These are phyloP conservation scores for Sideroxylon spinosum DNA, from an alignment of 179 eudicot species.

Conservation along the genomic window DNA sequence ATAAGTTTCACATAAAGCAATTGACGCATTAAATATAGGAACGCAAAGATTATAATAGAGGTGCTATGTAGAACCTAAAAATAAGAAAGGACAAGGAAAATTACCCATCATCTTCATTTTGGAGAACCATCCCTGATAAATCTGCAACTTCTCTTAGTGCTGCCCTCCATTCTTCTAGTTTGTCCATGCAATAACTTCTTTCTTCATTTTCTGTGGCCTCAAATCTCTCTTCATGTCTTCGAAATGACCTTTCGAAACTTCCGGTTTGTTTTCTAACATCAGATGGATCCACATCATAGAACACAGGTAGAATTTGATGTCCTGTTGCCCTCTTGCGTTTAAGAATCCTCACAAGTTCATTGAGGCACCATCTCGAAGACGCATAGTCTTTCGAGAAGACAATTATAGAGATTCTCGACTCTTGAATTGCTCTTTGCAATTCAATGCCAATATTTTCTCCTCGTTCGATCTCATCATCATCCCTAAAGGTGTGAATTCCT, in stretches of 20 bases:
- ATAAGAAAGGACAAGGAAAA: background rate
- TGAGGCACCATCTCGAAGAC: constrained; percentile 16
- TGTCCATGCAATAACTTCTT: background rate
- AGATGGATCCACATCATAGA: constrained; percentile 10
- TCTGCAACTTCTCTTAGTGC: background rate
- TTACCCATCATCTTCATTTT: background rate
- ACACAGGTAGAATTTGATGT: constrained; percentile 9
- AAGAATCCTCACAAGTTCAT: constrained; percentile 16
- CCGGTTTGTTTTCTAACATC: background rate
- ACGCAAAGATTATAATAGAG: background rate
- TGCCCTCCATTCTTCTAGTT: constrained; percentile 1
- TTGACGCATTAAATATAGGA: background rate
- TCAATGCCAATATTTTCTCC: constrained; percentile 1
- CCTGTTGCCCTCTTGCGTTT: background rate
- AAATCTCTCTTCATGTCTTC: background rate
- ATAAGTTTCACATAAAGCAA: no score
- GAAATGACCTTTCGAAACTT: background rate
- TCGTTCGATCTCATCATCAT: background rate
- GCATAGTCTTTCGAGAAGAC: constrained; percentile 15
- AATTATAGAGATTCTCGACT: constrained; percentile 11
- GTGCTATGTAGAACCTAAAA: background rate
- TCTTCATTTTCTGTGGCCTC: background rate
- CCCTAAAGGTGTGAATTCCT: constrained; percentile 8
- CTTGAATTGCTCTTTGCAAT: constrained; percentile 1
- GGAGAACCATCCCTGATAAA: background rate